A percentile compares a stretch with the other conserved stretches of the same genome.
Conservation (phyloP, 2,329 filamentous ascomycete species). For the Arthrobotrys sphaeroides region DNA sequence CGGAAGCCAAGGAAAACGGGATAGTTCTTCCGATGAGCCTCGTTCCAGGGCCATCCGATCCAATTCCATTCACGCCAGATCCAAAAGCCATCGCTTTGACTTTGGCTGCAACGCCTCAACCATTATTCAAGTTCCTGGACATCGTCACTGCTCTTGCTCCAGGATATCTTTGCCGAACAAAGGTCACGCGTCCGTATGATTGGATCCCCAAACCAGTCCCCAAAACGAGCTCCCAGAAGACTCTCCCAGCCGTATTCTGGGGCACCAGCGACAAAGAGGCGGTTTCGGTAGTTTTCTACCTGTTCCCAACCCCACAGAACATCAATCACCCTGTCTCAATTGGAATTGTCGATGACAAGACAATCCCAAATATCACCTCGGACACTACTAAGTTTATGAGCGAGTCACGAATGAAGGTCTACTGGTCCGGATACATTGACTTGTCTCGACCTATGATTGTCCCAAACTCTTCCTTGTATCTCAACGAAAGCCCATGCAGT, state of each 20-base stretch:
- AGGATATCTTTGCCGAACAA: background rate
- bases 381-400: background rate
- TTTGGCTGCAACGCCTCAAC: background rate
- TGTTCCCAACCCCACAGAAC: constrained; percentile 10
- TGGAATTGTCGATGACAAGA: constrained; percentile 26
- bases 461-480: constrained; percentile 9
- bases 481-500: background rate
- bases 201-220: constrained; percentile 22
- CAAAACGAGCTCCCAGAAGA: background rate
- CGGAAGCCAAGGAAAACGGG: no score
- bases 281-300: constrained; percentile 22
- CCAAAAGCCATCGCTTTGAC: background rate
- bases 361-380: constrained; percentile 9
- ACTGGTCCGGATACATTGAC: constrained; percentile 39
- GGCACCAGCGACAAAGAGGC: constrained; percentile 16
- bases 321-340: constrained; percentile 28
- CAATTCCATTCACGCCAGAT: constrained; percentile 13
- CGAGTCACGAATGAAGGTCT: constrained; percentile 2
- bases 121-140: constrained; percentile 18
- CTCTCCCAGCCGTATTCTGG: constrained; percentile 35
- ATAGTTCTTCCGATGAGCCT: no score
- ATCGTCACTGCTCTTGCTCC: constrained; percentile 13
- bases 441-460: constrained; percentile 41
- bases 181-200: constrained; percentile 15
- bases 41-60: background rate